phyloP scores from a whole-genome alignment of 768 basidiomycete species.

The Cyclocybe cylindracea region DNA sequence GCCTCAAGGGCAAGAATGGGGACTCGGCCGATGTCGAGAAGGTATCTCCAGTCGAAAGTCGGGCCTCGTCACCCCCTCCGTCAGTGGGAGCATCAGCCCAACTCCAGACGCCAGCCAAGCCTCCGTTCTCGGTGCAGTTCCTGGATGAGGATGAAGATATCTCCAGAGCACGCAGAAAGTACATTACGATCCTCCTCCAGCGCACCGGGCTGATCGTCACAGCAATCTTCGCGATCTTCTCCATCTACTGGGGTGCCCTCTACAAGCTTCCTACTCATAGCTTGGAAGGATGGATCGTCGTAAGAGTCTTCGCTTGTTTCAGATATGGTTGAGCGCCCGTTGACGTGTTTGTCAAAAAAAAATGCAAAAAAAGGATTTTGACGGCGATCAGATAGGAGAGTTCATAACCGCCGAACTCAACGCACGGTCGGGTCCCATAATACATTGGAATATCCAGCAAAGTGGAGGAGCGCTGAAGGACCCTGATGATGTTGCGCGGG shows the following conservation, averaged over 20 bases:
- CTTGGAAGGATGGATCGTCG: constrained; percentile 52
- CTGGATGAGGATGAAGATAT: constrained; percentile 17
- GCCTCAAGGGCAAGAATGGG: no score
- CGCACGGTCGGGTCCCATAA: constrained; percentile 21
- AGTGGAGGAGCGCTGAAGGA: constrained; percentile 38
- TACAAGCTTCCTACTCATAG: constrained; percentile 41
- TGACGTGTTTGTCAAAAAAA: neutral
- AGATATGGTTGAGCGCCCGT: neutral
- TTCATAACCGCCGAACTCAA: constrained; percentile 36
- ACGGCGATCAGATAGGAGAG: constrained; percentile 44
- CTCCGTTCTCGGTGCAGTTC: constrained; percentile 19
- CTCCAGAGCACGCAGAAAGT: constrained; percentile 32
- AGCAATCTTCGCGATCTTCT: constrained; percentile 45
- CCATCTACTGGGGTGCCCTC: constrained; percentile 61
- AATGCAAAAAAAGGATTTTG: constrained; percentile 44
- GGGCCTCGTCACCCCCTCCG: neutral
- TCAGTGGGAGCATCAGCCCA: neutral
- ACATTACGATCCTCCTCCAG: constrained; percentile 40
- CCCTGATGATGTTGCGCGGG: constrained; percentile 32
- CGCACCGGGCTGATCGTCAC: constrained; percentile 38
- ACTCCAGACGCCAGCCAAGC: neutral
- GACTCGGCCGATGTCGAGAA: no score
- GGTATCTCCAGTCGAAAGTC: neutral
- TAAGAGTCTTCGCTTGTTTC: constrained; percentile 23
- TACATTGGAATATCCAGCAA: constrained; percentile 39